Evolutionary conservation across 768 basidiomycete species (phyloP).

Genomic region (Boletus sp.): DNA sequence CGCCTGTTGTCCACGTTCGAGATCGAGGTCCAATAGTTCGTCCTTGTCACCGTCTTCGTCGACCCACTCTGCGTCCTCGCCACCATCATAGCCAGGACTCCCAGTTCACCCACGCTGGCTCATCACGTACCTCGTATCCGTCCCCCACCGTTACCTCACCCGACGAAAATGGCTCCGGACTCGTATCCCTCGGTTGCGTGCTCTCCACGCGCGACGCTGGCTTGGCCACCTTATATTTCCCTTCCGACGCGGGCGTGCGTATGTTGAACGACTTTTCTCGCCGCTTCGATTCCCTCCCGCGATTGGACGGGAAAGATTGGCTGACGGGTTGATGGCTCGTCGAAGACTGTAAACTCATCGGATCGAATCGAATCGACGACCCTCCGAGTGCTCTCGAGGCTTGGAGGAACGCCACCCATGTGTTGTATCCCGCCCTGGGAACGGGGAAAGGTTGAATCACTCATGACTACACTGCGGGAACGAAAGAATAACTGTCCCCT

Average conservation of each 20-base stretch:
- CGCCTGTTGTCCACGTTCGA: conserved; percentile 65
- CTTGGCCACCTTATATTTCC: conserved; percentile 40
- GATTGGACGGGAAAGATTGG: conserved; percentile 51
- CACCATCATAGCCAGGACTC: conserved; percentile 8
- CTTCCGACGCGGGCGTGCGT: conserved; percentile 18
- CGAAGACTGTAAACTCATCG: conserved; percentile 55
- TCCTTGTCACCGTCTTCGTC: conserved; percentile 71
- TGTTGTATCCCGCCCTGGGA: conserved; percentile 62
- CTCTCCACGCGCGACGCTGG: conserved; percentile 79
- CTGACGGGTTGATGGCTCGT: conserved; percentile 33
- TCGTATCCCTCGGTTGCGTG: conserved; percentile 79
- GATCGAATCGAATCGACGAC: conserved; percentile 42
- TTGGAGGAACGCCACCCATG: conserved; percentile 64
- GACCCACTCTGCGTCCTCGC: conserved; percentile 57
- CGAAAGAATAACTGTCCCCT: too few species aligned
- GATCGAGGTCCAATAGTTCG: conserved; percentile 73
- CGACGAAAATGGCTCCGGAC: conserved; percentile 72
- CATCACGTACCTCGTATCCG: conserved; percentile 42
- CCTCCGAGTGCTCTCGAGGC: conserved; percentile 48
- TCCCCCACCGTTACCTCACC: conserved; percentile 82
- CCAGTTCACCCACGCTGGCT: conserved; percentile 37
- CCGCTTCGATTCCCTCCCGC: conserved; percentile 46
- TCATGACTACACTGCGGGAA: conserved; percentile 39
- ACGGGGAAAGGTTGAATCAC: conserved; percentile 73
- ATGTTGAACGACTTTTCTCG: conserved; percentile 40